Evolutionary conservation across 2,329 filamentous ascomycete species (phyloP), one percentile per base, ranked within the genome.

Genomic region (Penicillium italicum): DNA sequence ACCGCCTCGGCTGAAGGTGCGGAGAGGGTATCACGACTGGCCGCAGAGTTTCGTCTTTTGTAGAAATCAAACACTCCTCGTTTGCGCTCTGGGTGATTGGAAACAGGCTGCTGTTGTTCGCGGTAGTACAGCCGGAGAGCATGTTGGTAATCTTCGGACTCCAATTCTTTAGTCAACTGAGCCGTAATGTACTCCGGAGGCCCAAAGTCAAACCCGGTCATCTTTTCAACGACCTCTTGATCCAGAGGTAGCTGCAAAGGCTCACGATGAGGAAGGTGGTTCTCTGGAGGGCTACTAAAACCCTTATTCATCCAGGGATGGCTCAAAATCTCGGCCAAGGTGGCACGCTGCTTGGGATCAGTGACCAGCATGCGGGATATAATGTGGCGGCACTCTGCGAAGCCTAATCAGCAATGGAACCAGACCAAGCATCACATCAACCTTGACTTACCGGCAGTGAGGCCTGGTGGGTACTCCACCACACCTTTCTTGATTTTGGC

Each of bases 181-280:
- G 84, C 78, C 54, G 84, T 87, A 69, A 99, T 97, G 54, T 85
- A 84, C 50, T 97, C 91, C 1, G 91, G 83, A 0, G 90, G 83
- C 0, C 94, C 94, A 76, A 97, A 99, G 72, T 97, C 96, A 72
- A 99, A 99, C 2, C 94, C 94, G 24, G 91, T 95, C 94, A 99
- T 99, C 64, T 90, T 92, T 46, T 90, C 85, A 54, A 99, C 84
- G 5, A 97, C 87, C 41, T 89, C 87, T 1, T 83, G 79, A 68
- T 97, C 93, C 10, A 99, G 77, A 6, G 93, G 92, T 14, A 95
- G 78, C 36, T 88, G 84, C n/a, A 97, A 74, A 2, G 94, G 91
- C 65, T 96, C 93, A 46, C 94, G 87, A 31, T 79, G 75, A 4
- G 92, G 92, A 2, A 99, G 79, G 61, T 89, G 90, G 67, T 97